Evolutionary conservation across 805 yeast species (phyloP).

Genomic region (Metschnikowia shivogae): DNA sequence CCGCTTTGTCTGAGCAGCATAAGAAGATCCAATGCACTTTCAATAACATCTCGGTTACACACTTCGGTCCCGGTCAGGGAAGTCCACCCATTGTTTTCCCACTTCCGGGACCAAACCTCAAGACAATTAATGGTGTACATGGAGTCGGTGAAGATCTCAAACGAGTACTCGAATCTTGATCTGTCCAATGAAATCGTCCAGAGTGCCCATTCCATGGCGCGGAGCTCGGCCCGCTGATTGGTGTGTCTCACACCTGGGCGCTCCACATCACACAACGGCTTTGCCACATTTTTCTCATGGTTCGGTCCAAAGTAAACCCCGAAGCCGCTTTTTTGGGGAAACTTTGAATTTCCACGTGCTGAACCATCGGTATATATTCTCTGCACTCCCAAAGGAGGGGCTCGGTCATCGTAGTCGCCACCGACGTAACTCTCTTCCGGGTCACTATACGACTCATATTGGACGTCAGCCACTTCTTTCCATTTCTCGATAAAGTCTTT

Average conservation of each 20-base stretch:
- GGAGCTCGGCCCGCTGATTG: slow-evolving; percentile 77
- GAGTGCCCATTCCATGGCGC: slow-evolving; percentile 61
- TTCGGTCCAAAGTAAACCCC: slow-evolving; percentile 67
- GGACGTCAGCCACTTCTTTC: too few species aligned
- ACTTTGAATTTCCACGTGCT: slow-evolving; percentile 53
- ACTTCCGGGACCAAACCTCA: slow-evolving; percentile 51
- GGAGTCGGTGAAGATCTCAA: slow-evolving; percentile 65
- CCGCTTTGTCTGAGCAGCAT: slow-evolving; percentile 32
- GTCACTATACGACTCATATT: too few species aligned
- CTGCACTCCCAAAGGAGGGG: too few species aligned
- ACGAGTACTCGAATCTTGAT: slow-evolving; percentile 13
- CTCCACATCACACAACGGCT: slow-evolving; percentile 41
- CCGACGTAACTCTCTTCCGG: too few species aligned
- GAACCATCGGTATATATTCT: slow-evolving; percentile 78
- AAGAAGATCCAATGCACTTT: slow-evolving; percentile 23
- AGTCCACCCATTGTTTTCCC: slow-evolving; percentile 57
- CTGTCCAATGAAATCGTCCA: slow-evolving; percentile 34
- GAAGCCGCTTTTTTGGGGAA: slow-evolving; percentile 49
- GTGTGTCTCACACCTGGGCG: slow-evolving; percentile 43
- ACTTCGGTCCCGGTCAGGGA: slow-evolving; percentile 43
- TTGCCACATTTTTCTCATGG: slow-evolving; percentile 53
- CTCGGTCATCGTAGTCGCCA: too few species aligned
- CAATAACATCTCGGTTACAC: slow-evolving; percentile 50
- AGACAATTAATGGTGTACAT: slow-evolving; percentile 56
- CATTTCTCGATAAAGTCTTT: slow-evolving; percentile 19